Base-by-base conservation (phyloP, 2,329 filamentous ascomycete species). In the Ophiostoma perfectum region DNA sequence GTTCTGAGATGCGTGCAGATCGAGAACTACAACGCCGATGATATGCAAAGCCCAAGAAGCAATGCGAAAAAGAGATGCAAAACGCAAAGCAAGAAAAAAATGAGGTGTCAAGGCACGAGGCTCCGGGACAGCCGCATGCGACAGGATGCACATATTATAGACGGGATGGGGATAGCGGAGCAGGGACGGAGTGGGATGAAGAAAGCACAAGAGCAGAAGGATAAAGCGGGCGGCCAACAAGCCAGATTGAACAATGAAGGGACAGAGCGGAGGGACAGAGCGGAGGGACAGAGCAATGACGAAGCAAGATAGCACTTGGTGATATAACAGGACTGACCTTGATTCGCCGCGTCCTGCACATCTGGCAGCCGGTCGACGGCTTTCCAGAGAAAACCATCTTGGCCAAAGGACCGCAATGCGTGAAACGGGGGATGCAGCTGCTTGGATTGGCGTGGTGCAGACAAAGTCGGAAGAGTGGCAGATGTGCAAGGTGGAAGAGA, bases 261-360 rank as follows among this genome's bases (percentile, higher is more conserved):
- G 27, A 27, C 27, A 27, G 27, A 27, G 27, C 27, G 27, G 2
- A 27, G 27, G 27, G 27, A 27, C 27, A 27, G 27, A 27, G 27
- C 27, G 27, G 2, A 27, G 27, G 27, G 27, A 27, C 27, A 27
- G 45, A 47, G 12, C 45, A 47, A 16, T 16, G n/a, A 16, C 45
- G 12, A 47, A 47, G n/a, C 14, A 47, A n/a, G n/a, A 47, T 14
- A 55, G 16, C 8, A 55, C 47, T 6, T 18, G 5, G 16, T 7
- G 9, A 62, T 39, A 39, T 27, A 36, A 18, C 3, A 49, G 18
- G n/a, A 27, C 81, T 71, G 81, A 90, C 89, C 84, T 91, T 91
- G 75, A 92, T 91, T 73, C 89, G 83, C 72, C 89, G 83, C 47
- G 84, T 89, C 75, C 89, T 85, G 76, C 89, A 92, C 85, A 89